Percentiles rank a stretch among this genome's conserved stretches.
These are phyloP conservation scores for Neonectria hederae DNA, from an alignment of 2,329 filamentous ascomycete genomes.

Conservation along the genomic window DNA sequence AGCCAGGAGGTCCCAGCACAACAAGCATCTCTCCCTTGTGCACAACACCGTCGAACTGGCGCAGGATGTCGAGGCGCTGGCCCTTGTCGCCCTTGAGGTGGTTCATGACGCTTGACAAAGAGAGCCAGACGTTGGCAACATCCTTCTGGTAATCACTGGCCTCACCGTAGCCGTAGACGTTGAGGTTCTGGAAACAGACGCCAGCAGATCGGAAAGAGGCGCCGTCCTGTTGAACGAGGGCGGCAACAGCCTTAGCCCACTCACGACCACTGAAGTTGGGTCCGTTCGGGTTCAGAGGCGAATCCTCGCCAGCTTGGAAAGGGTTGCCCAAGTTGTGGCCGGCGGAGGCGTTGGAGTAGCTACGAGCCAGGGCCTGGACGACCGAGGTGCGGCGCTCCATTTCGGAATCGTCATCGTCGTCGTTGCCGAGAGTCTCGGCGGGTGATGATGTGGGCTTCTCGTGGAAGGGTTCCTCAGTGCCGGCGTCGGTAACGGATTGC, in stretches of 20 bases:
- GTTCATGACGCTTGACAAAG: slow-evolving; percentile 52
- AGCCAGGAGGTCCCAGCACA: slow-evolving; percentile 75
- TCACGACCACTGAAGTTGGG: slow-evolving; percentile 62
- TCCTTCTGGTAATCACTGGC: slow-evolving; percentile 77
- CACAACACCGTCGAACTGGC: slow-evolving; percentile 73
- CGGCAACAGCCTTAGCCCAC: slow-evolving; percentile 70
- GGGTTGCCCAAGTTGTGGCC: slow-evolving; percentile 54
- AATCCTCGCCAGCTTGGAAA: slow-evolving; percentile 59
- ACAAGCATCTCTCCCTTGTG: slow-evolving; percentile 79
- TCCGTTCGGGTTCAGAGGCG: slow-evolving; percentile 63
- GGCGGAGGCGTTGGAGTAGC: slow-evolving; percentile 61
- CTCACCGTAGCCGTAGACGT: slow-evolving; percentile 73
- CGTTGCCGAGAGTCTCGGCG: slow-evolving; percentile 45
- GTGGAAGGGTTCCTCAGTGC: slow-evolving; percentile 35
- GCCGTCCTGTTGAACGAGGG: slow-evolving; percentile 61
- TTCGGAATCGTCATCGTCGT: slow-evolving; percentile 49
- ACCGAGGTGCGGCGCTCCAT: slow-evolving; percentile 61
- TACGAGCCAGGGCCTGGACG: slow-evolving; percentile 65
- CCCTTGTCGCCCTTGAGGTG: slow-evolving; percentile 62
- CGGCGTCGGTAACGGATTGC: slow-evolving; percentile 50
- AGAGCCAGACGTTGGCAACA: slow-evolving; percentile 69
- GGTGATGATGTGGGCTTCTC: slow-evolving; percentile 44
- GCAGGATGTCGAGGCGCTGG: slow-evolving; percentile 73
- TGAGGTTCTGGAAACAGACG: slow-evolving; percentile 73
- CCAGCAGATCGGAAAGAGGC: slow-evolving; percentile 68